Percentiles rank a stretch among this genome's conserved stretches.
Conservation (phyloP, 768 basidiomycete genomes). For the Suillus tomentosus region DNA sequence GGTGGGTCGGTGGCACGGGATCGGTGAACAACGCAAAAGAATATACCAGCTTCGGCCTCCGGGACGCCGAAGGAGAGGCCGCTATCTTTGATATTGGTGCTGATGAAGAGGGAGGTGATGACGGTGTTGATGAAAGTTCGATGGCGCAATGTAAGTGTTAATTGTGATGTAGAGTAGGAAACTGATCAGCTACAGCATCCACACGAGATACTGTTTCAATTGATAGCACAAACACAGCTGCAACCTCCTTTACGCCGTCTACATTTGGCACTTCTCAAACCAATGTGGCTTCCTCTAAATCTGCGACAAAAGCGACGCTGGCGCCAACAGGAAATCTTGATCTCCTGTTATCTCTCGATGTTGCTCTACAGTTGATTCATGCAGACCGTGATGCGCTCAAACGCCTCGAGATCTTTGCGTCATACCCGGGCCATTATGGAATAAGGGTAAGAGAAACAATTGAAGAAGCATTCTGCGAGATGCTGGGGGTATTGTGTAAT, state of each 20-base stretch:
- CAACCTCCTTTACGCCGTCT: conserved; percentile 3
- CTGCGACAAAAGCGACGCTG: background rate
- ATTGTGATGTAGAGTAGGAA: conserved; percentile 17
- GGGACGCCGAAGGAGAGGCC: conserved; percentile 27
- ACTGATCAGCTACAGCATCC: conserved; percentile 13
- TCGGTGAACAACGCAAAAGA: conserved; percentile 16
- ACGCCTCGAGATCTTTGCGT: conserved; percentile 86
- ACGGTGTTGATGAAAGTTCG: conserved; percentile 19
- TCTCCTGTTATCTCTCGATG: conserved; percentile 87
- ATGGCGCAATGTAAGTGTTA: background rate
- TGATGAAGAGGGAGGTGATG: conserved; percentile 34
- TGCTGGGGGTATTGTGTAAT: conserved; percentile 76
- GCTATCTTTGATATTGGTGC: conserved; percentile 53
- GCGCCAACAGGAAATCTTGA: conserved; percentile 58
- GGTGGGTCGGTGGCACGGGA: conserved; percentile 62
- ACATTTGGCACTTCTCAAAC: background rate
- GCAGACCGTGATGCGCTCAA: conserved; percentile 90
- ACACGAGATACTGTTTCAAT: conserved; percentile 5
- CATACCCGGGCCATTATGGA: conserved; percentile 87
- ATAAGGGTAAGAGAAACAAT: conserved; percentile 88
- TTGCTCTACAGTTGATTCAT: conserved; percentile 90
- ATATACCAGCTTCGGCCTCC: conserved; percentile 25
- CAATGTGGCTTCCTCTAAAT: background rate
- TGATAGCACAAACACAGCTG: conserved; percentile 1
- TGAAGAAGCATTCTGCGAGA: conserved; percentile 88